phyloP scores from a whole-genome alignment of 2,329 filamentous ascomycete genomes.

The Colletotrichum endophyticum region DNA sequence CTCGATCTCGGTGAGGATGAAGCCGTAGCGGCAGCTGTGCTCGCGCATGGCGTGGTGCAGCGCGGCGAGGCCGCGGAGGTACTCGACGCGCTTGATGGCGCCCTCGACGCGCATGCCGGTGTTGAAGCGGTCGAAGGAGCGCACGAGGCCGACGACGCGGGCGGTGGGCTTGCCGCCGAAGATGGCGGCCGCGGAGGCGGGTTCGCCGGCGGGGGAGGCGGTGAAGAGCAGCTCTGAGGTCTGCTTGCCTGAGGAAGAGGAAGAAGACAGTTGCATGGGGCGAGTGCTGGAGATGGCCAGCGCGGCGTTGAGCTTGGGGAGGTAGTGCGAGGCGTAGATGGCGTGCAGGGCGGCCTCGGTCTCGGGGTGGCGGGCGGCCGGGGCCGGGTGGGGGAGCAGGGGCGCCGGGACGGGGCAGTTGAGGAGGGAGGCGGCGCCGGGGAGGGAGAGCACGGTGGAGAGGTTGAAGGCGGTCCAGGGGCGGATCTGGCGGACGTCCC shows the following conservation, averaged over 20 bases:
- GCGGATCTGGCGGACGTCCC: conserved; percentile 88
- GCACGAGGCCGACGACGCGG: conserved; percentile 83
- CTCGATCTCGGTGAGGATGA: conserved; percentile 96
- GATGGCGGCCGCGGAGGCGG: conserved; percentile 58
- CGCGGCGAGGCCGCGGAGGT: conserved; percentile 84
- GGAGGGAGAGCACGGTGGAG: conserved; percentile 72
- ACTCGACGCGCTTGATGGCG: conserved; percentile 83
- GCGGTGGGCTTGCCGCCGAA: conserved; percentile 53
- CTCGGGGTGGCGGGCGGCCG: conserved; percentile 72
- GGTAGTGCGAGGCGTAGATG: conserved; percentile 79
- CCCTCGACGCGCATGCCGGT: conserved; percentile 89
- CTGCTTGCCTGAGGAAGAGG: conserved; percentile 36
- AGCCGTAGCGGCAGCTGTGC: conserved; percentile 91
- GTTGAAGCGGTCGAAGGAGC: conserved; percentile 93
- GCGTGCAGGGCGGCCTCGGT: conserved; percentile 78
- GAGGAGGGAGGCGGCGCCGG: conserved; percentile 75
- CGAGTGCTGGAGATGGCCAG: conserved; percentile 75
- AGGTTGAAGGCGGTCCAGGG: conserved; percentile 83
- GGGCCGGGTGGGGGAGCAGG: conserved; percentile 64
- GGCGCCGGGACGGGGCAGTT: conserved; percentile 68
- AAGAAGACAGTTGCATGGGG: conserved; percentile 59
- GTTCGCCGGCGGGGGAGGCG: conserved; percentile 64
- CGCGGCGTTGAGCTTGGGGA: conserved; percentile 86
- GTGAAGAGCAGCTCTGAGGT: conserved; percentile 62
- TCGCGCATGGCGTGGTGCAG: conserved; percentile 93